Evolutionary conservation across 2,329 filamentous ascomycete genomes (phyloP), one percentile per base, ranked within the genome.

Genomic region (Plenodomus biglobosus): DNA sequence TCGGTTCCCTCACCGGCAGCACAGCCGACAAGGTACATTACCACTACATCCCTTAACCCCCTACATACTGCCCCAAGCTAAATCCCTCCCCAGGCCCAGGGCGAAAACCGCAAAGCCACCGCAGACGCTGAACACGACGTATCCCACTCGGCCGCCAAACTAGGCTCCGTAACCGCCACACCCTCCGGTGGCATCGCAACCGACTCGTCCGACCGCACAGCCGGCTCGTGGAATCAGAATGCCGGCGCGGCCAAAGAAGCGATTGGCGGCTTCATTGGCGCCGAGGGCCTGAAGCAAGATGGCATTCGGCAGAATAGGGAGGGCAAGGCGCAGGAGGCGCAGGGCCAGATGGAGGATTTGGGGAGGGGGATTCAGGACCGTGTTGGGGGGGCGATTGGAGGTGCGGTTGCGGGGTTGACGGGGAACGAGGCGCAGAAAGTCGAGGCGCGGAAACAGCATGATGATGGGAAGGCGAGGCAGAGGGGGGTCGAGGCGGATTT

Each of bases 201-300:
- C 59, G 90, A 96, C 72, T 79, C 89, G 72, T 78, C 85, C 10
- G 78, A 92, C 70, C 88, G 91, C 56, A 76, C 80, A 18, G 70
- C 82, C 16, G 92, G 92, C 37, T 80, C 80, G 16, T 95, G 87
- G 85, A 90, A 96, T 77, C 92, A 96, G 76, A 95, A 90, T 4
- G 67, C 92, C n/a, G 92, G 92, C 43, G 83, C 87, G 1, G 85
- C 85, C 37, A 96, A 96, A 78, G 90, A 96, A 70, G 78, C 85
- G 3, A 55, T 94, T 1, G 92, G 92, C 48, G 85, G 85, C 16
- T 62, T 92, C 4, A 58, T 92, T 20, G 92, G 92, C 51, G 85
- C 83, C 55, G 86, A 94, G 74, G 80, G 78, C 27, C 73, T 96
- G 44, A 92, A 92, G 77, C 78, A 83, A 40, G 69, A 85, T 19